phyloP scores from a whole-genome alignment of 169 alveolate species.

The Plasmodium sp. region DNA sequence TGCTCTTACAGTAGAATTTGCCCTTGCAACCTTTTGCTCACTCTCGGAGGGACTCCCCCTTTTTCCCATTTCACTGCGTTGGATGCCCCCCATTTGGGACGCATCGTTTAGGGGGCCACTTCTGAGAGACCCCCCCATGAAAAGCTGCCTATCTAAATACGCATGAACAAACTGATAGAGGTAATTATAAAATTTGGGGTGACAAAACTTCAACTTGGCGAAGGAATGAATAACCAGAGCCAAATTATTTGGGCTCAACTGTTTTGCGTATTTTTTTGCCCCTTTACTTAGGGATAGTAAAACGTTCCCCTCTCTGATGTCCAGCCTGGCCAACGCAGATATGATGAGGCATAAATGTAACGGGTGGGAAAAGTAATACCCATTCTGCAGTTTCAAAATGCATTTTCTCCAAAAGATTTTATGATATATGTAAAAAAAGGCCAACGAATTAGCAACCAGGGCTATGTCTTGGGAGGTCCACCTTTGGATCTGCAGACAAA shows the following conservation, averaged over 20 bases:
- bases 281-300: conserved; percentile 75
- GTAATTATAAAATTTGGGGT: conserved; percentile 65
- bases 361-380: conserved; percentile 72
- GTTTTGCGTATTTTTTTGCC: conserved; percentile 75
- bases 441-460: conserved; percentile 79
- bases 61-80: conserved; percentile 11
- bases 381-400: conserved; percentile 79
- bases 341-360: conserved; percentile 81
- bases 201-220: conserved; percentile 82
- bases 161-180: conserved; percentile 55
- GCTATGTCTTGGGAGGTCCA: conserved; percentile 84
- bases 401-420: conserved; percentile 74
- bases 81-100: background rate
- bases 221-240: conserved; percentile 82
- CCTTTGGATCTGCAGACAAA: conserved; percentile 69
- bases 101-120: background rate
- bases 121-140: background rate
- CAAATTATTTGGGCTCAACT: conserved; percentile 77
- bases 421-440: conserved; percentile 84
- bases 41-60: background rate
- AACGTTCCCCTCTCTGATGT: conserved; percentile 81
- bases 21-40: background rate
- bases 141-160: conserved; percentile 36
- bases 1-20: too few relatives aligned
- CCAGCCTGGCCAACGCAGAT: conserved; percentile 83